Evolutionary conservation across 768 basidiomycete species (phyloP).

Genomic region (Psilocybe sp.): DNA sequence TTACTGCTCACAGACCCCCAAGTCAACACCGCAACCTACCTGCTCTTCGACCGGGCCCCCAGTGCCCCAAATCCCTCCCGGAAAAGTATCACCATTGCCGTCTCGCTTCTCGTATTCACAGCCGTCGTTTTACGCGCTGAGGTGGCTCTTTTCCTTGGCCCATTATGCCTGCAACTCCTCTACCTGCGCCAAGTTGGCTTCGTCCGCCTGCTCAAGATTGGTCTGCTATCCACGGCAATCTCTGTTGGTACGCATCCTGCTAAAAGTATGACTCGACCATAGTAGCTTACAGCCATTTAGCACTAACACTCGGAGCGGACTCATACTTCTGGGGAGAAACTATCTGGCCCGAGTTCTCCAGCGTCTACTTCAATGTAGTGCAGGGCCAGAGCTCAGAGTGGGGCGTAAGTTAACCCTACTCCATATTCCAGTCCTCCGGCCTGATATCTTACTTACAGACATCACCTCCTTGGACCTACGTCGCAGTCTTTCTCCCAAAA

Average conservation of each 20-base stretch:
- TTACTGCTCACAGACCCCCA: neutral
- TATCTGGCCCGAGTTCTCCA: slow-evolving; percentile 86
- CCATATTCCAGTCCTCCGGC: neutral
- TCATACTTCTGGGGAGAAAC: slow-evolving; percentile 80
- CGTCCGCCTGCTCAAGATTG: slow-evolving; percentile 42
- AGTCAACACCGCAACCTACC: slow-evolving; percentile 60
- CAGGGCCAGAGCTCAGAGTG: slow-evolving; percentile 87
- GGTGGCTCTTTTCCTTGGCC: slow-evolving; percentile 61
- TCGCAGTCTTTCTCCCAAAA: slow-evolving; percentile 69
- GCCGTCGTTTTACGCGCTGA: slow-evolving; percentile 81
- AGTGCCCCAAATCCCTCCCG: slow-evolving; percentile 36
- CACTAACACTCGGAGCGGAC: slow-evolving; percentile 64
- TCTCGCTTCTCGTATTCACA: slow-evolving; percentile 63
- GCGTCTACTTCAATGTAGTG: slow-evolving; percentile 81
- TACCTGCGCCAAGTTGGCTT: slow-evolving; percentile 40
- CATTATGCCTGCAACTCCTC: slow-evolving; percentile 56
- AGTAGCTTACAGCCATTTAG: slow-evolving; percentile 30
- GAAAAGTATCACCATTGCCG: slow-evolving; percentile 33
- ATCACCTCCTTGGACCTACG: slow-evolving; percentile 68
- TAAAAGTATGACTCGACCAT: neutral
- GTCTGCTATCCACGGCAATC: slow-evolving; percentile 41
- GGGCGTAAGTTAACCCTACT: slow-evolving; percentile 65
- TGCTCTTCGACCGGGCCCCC: slow-evolving; percentile 43
- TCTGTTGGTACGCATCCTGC: slow-evolving; percentile 47
- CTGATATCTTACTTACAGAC: slow-evolving; percentile 32